A percentile compares a stretch with the other conserved stretches of the same genome.
Evolutionary conservation across 257 asterid genomes (phyloP).

Genomic region (Coffea canephora): DNA sequence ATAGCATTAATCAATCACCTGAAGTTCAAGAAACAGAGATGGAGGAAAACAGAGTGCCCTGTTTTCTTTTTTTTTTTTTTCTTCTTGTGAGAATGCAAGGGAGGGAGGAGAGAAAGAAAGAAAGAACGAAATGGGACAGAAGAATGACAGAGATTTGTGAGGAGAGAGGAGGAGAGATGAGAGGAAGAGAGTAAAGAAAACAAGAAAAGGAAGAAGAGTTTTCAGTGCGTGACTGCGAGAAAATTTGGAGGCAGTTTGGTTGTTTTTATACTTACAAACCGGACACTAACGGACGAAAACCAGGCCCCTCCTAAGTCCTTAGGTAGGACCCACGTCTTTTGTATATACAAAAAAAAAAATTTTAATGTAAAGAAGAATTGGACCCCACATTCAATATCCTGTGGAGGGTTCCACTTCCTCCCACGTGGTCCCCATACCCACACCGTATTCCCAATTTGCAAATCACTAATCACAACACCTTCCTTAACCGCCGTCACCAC

Average conservation of each 20-base stretch:
- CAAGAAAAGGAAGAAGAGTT: slow-evolving; percentile 19
- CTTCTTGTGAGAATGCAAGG: no score
- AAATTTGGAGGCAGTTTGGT: slow-evolving; percentile 41
- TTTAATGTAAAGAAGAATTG: slow-evolving; percentile 1
- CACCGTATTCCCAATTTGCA: neutral
- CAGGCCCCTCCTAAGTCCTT: slow-evolving; percentile 20
- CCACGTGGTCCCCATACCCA: slow-evolving; percentile 31
- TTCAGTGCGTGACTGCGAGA: slow-evolving; percentile 27
- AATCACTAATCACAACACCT: no score
- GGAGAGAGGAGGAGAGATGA: neutral
- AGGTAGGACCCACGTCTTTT: slow-evolving; percentile 28
- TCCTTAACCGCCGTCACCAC: slow-evolving; percentile 32
- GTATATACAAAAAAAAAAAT: neutral
- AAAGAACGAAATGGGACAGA: slow-evolving; percentile 9
- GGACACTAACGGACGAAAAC: slow-evolving; percentile 46
- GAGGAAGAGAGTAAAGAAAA: slow-evolving; percentile 6
- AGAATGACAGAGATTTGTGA: slow-evolving; percentile 8
- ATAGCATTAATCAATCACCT: neutral
- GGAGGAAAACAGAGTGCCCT: slow-evolving; percentile 22
- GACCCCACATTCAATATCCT: slow-evolving; percentile 32
- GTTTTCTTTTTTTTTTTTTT: neutral
- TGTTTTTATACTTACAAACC: slow-evolving; percentile 58
- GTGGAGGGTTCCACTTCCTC: slow-evolving; percentile 22
- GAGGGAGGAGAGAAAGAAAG: neutral
- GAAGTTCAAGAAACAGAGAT: neutral